Conservation (phyloP, 331 rosid genomes). For the Malus hybrid region DNA sequence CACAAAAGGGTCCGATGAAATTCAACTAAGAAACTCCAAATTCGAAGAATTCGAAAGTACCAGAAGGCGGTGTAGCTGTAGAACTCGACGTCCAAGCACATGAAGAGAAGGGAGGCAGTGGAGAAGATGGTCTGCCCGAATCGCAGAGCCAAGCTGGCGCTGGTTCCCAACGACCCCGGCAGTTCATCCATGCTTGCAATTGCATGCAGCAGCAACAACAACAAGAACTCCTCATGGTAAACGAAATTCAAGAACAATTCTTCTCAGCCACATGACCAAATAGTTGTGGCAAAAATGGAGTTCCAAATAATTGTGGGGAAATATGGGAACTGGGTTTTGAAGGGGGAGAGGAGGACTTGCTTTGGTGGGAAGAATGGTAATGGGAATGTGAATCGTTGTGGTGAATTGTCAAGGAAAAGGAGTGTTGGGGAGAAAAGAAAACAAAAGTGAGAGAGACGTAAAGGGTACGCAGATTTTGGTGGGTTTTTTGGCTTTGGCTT, state of each 20-base stretch:
- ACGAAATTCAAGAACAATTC: conserved; percentile 17
- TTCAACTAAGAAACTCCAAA: background rate
- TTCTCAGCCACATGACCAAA: conserved; percentile 11
- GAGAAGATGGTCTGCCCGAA: conserved; percentile 77
- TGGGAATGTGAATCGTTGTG: background rate
- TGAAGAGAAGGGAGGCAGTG: conserved; percentile 69
- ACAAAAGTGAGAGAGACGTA: conserved; percentile 12
- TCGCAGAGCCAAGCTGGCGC: conserved; percentile 87
- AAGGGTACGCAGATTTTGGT: conserved; percentile 11
- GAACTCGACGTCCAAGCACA: conserved; percentile 66
- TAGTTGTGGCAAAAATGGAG: conserved; percentile 4
- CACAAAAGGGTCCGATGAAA: conserved; percentile 11
- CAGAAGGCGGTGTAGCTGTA: conserved; percentile 82
- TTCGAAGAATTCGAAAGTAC: conserved; percentile 15
- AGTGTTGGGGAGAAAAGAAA: background rate
- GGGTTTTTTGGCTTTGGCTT: conserved; percentile 4
- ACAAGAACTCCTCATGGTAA: conserved; percentile 20
- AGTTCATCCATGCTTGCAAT: conserved; percentile 52
- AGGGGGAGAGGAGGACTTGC: background rate
- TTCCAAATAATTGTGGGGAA: background rate
- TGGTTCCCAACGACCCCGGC: conserved; percentile 78
- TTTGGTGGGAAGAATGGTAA: background rate
- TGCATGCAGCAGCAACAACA: conserved; percentile 8
- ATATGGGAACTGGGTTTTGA: background rate
- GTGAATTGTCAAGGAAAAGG: conserved; percentile 1